Evolutionary conservation across 495 filamentous ascomycete genomes (phyloP).

Genomic region (Neurospora sp.): DNA sequence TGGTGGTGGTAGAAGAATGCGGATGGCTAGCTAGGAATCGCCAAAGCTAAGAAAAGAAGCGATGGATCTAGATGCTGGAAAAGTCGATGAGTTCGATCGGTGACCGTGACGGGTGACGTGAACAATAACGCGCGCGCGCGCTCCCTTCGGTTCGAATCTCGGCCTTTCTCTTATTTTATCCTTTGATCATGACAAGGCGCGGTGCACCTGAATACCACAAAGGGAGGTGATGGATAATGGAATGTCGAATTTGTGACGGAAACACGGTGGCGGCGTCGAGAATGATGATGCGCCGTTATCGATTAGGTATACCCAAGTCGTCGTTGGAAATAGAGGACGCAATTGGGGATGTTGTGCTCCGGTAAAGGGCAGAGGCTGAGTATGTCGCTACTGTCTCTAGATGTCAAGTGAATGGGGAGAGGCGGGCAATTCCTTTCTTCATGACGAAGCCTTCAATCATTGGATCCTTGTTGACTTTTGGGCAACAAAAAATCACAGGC

Average conservation of each 20-base stretch:
- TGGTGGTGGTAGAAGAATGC: not conserved
- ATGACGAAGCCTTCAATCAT: conserved; percentile 26
- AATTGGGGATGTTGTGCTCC: not conserved
- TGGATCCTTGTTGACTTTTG: conserved; percentile 30
- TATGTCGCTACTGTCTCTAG: not conserved
- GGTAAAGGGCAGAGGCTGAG: not conserved
- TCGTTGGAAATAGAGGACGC: not conserved
- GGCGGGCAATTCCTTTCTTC: not conserved
- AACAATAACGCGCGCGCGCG: not conserved
- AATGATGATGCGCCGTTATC: not conserved
- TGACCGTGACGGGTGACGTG: not conserved
- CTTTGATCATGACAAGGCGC: not conserved
- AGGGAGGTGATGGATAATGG: not conserved
- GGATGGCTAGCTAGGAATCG: not conserved
- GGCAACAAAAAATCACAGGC: conserved; percentile 18
- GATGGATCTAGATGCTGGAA: not conserved
- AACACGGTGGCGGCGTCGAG: not conserved
- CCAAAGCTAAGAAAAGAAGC: not conserved
- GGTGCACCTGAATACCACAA: not conserved
- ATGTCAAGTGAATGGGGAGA: not conserved
- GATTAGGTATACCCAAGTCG: not conserved
- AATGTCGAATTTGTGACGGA: not conserved
- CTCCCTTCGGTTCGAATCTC: not conserved
- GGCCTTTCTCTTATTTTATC: not conserved
- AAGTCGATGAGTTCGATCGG: conserved; percentile 3